Evolutionary conservation across 148 eudicot genomes (phyloP).

Genomic region (Spergularia bocconei): DNA sequence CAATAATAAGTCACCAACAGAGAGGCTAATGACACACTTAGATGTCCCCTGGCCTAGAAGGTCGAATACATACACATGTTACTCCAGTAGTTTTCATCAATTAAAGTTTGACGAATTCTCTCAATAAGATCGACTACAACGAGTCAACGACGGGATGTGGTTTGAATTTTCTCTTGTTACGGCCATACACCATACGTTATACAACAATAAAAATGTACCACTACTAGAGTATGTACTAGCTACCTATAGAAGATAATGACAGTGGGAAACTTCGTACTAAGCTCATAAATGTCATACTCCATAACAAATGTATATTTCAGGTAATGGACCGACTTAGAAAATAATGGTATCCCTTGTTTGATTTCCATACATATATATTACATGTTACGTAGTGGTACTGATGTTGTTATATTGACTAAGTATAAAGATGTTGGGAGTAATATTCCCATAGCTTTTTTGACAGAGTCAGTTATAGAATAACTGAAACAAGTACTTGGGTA

Average conservation of each 20-base stretch:
- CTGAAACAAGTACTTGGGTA: neutral
- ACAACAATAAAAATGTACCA: neutral
- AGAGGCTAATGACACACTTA: neutral
- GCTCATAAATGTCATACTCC: neutral
- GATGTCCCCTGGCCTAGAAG: neutral
- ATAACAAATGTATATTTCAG: too few species aligned
- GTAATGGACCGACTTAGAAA: too few species aligned
- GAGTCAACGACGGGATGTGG: neutral
- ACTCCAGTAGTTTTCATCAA: neutral
- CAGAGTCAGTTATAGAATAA: slow-evolving; percentile 7
- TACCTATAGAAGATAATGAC: neutral
- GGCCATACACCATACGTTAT: neutral
- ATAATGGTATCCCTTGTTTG: too few species aligned
- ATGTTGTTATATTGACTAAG: slow-evolving; percentile 3
- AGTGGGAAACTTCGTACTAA: slow-evolving; percentile 5
- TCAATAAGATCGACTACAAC: too few species aligned
- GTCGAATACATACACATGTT: neutral
- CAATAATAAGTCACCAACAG: too few species aligned
- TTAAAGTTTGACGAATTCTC: neutral
- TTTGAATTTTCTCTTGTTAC: neutral
- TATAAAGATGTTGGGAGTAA: slow-evolving; percentile 10
- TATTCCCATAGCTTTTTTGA: slow-evolving; percentile 23
- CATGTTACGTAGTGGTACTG: neutral
- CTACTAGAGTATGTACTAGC: too few species aligned
- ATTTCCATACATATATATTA: neutral